phyloP scores from a whole-genome alignment of 495 filamentous ascomycete species.

The Hyaloscypha bicolor region DNA sequence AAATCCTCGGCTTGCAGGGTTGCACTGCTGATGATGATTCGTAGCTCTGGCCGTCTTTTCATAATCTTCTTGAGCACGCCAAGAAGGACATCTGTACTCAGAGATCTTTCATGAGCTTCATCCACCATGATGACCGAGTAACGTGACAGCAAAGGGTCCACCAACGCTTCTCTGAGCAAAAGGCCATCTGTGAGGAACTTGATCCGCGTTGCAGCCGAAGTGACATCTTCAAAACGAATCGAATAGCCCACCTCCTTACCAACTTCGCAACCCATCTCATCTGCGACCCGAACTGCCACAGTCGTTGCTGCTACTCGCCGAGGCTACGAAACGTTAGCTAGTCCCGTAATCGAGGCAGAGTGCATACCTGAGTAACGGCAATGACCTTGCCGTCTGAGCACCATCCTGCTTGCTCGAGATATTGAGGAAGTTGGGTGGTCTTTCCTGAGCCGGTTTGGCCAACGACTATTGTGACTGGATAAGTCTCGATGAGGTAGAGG shows the following conservation, averaged over 20 bases:
- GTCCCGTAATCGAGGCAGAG: neutral
- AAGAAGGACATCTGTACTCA: conserved; percentile 92
- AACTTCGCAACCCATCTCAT: conserved; percentile 87
- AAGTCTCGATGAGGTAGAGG: conserved; percentile 76
- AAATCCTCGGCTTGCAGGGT: conserved; percentile 93
- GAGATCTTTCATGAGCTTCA: conserved; percentile 93
- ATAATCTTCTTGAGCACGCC: conserved; percentile 94
- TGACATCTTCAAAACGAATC: conserved; percentile 94
- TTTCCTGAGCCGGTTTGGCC: conserved; percentile 92
- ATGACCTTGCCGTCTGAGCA: conserved; percentile 79
- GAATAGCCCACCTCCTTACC: conserved; percentile 97
- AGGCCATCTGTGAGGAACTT: conserved; percentile 98
- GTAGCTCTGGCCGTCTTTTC: conserved; percentile 73
- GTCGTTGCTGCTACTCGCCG: conserved; percentile 91
- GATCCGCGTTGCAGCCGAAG: conserved; percentile 83
- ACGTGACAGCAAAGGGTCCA: conserved; percentile 87
- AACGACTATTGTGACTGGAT: conserved; percentile 80
- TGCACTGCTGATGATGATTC: conserved; percentile 92
- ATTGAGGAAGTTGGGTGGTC: conserved; percentile 88
- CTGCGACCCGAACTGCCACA: conserved; percentile 86
- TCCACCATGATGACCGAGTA: conserved; percentile 99
- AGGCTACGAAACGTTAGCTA: conserved; percentile 58
- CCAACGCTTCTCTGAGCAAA: conserved; percentile 88
- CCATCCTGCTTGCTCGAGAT: conserved; percentile 87
- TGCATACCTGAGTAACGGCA: conserved; percentile 84